Conservation (phyloP, 495 filamentous ascomycete genomes). For the Staphylotrichum longicolle region DNA sequence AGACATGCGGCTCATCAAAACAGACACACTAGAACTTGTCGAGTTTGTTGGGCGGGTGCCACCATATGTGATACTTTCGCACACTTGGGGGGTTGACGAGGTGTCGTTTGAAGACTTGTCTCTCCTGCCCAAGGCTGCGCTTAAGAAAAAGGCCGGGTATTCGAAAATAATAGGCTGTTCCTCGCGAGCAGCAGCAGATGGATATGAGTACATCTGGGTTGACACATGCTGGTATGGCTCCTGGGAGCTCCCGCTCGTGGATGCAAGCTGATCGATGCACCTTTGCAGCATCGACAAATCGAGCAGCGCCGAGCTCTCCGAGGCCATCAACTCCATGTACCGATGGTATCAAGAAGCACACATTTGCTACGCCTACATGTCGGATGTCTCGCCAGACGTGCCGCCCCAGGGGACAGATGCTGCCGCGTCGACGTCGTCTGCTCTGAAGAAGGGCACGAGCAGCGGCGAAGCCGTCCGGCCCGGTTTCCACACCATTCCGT, state of each 20-base stretch:
- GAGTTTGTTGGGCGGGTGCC: slow-evolving; percentile 22
- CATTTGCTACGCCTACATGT: too few relatives aligned
- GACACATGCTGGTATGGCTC: slow-evolving; percentile 33
- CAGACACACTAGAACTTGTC: slow-evolving; percentile 22
- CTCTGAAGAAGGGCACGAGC: too few relatives aligned
- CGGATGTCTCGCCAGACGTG: too few relatives aligned
- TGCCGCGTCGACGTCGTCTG: too few relatives aligned
- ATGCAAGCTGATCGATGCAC: slow-evolving; percentile 7
- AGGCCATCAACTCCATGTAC: too few relatives aligned
- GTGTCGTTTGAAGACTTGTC: slow-evolving; percentile 41
- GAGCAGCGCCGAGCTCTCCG: slow-evolving; percentile 10
- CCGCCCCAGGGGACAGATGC: too few relatives aligned
- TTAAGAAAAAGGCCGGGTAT: slow-evolving; percentile 26
- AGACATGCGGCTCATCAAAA: slow-evolving; percentile 24
- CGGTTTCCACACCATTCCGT: not conserved
- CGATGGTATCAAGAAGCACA: too few relatives aligned
- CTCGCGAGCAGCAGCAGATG: slow-evolving; percentile 15
- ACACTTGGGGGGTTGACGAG: slow-evolving; percentile 45
- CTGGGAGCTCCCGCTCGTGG: not conserved
- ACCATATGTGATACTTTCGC: slow-evolving; percentile 46
- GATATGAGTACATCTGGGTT: slow-evolving; percentile 33
- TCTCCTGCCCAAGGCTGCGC: not conserved
- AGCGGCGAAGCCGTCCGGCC: not conserved
- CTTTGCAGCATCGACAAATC: slow-evolving; percentile 37
- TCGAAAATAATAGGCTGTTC: slow-evolving; percentile 28